Percentiles rank a stretch among this genome's conserved stretches.
phyloP scores from a whole-genome alignment of 2,329 filamentous ascomycete genomes.

The Ophiosphaerella korrae region DNA sequence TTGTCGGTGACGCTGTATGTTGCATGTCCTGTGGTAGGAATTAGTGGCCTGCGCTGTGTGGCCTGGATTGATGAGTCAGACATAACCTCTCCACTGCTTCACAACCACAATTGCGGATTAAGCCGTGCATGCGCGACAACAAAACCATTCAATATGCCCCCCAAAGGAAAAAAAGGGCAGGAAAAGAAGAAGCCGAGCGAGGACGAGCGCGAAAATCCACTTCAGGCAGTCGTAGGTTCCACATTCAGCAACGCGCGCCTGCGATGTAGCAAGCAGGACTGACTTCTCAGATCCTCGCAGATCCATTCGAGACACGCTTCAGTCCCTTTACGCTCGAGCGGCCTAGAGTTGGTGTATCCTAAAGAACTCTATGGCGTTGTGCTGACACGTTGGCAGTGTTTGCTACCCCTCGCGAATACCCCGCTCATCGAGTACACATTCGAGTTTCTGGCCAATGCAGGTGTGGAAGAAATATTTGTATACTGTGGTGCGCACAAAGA shows the following conservation, averaged over 20 bases:
- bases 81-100: no score
- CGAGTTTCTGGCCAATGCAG: conserved; percentile 92
- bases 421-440: conserved; percentile 97
- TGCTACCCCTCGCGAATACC: conserved; percentile 89
- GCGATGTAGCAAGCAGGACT: conserved; percentile 14
- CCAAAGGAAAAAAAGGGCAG: conserved; percentile 54
- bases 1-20: no score
- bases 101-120: no score
- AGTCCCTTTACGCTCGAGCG: conserved; percentile 85
- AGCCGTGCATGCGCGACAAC: background rate
- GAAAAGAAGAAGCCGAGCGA: conserved; percentile 51
- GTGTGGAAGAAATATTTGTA: conserved; percentile 91
- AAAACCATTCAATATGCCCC: conserved; percentile 48
- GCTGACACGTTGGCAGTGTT: conserved; percentile 65
- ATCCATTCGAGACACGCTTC: conserved; percentile 93
- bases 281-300: conserved; percentile 74
- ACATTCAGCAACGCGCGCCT: conserved; percentile 7
- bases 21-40: no score
- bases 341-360: conserved; percentile 70
- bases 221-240: conserved; percentile 65
- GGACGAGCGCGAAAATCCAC: conserved; percentile 65
- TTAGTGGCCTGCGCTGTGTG: no score
- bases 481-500: conserved; percentile 89
- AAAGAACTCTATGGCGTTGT: background rate
- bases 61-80: no score